A percentile compares a stretch with the other conserved stretches of the same genome.
phyloP scores from a whole-genome alignment of 345 rosid species.

The Gossypium anomalum region DNA sequence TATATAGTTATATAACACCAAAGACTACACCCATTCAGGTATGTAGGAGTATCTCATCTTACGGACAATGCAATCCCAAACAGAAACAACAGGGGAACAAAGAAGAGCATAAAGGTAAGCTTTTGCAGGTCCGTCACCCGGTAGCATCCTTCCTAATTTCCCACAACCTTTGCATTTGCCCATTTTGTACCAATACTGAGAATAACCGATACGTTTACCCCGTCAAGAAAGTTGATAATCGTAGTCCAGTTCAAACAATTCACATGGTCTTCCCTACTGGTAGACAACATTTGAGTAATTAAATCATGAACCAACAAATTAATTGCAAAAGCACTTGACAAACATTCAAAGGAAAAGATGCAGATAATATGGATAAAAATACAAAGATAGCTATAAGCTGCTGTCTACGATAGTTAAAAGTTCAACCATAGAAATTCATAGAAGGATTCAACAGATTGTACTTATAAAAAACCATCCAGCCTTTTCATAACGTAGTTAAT shows the following conservation, averaged over 20 bases:
- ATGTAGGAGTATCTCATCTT: slow-evolving; percentile 95
- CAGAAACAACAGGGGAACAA: slow-evolving; percentile 87
- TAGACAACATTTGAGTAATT: slow-evolving; percentile 3
- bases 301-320: neutral
- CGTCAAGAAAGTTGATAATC: slow-evolving; percentile 22
- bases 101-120: slow-evolving; percentile 61
- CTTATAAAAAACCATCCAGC: neutral
- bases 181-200: slow-evolving; percentile 45
- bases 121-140: slow-evolving; percentile 44
- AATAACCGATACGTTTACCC: slow-evolving; percentile 21
- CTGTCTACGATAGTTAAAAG: neutral
- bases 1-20: slow-evolving; percentile 23
- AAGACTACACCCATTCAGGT: slow-evolving; percentile 98
- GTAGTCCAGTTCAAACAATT: slow-evolving; percentile 30
- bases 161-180: slow-evolving; percentile 79
- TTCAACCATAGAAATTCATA: neutral
- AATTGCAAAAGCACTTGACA: neutral
- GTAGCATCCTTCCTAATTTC: slow-evolving; percentile 65
- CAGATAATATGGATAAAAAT: neutral
- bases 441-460: neutral
- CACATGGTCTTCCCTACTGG: slow-evolving; percentile 47
- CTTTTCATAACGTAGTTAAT: neutral
- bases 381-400: neutral
- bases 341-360: neutral
- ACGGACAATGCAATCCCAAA: slow-evolving; percentile 96